Evolutionary conservation across 768 basidiomycete species (phyloP).

Genomic region (Pulveroboletus sp.): DNA sequence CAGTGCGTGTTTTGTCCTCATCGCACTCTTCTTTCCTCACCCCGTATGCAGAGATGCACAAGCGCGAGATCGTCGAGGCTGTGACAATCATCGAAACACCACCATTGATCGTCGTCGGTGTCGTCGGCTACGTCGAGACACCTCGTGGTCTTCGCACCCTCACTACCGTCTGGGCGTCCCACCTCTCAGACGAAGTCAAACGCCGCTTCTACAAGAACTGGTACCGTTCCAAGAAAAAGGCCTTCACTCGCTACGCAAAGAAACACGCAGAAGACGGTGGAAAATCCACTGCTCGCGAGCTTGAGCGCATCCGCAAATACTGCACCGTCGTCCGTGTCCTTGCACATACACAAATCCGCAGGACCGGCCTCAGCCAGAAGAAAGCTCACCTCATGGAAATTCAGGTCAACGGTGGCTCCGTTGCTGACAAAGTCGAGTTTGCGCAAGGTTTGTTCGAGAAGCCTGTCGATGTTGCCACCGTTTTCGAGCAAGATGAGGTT

Average conservation of each 20-base stretch:
- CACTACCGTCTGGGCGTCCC: constrained; percentile 98
- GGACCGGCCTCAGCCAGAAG: constrained; percentile 97
- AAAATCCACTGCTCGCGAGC: constrained; percentile 88
- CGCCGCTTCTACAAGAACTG: constrained; percentile 99
- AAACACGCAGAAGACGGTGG: constrained; percentile 95
- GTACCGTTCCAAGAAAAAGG: constrained; percentile 99
- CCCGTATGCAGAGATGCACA: constrained; percentile 87
- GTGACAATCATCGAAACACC: constrained; percentile 96
- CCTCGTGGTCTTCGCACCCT: constrained; percentile 98
- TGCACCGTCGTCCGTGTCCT: constrained; percentile 99
- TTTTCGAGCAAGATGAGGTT: constrained; percentile 97
- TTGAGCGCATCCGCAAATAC: constrained; percentile 99
- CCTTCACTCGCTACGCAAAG: constrained; percentile 99
- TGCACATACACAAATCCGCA: constrained; percentile 97
- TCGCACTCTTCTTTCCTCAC: background rate
- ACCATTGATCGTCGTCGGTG: constrained; percentile 93
- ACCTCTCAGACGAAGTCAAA: constrained; percentile 96
- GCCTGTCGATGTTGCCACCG: constrained; percentile 73
- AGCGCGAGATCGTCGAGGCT: constrained; percentile 98
- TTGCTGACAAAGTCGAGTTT: constrained; percentile 97
- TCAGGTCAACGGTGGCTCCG: constrained; percentile 94
- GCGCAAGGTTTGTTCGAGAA: constrained; percentile 95
- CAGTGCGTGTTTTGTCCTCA: constrained; percentile 55
- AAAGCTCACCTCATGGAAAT: constrained; percentile 99
- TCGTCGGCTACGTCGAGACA: constrained; percentile 99